Base-by-base conservation (phyloP, 768 basidiomycete species). In the Agaricus blazei region DNA sequence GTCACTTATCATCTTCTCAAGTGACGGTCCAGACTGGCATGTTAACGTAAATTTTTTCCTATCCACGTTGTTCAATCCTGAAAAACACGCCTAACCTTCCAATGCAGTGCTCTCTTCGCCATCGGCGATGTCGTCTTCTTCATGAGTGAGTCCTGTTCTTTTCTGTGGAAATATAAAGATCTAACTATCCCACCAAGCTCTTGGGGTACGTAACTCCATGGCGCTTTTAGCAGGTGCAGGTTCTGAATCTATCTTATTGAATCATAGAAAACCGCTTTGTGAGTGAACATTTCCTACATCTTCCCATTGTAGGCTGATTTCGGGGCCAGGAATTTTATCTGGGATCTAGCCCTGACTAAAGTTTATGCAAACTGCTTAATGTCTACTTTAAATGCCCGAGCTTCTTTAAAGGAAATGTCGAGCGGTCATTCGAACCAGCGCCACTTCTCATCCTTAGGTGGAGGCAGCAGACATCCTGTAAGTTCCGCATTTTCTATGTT, bases 361-460 rank as follows among this genome's bases (percentile, higher is more conserved):
- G 67, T 80, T 7, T 80, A 80, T 60, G 54, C 75, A 19, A 80
- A 79, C 52, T 77, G 76, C 51, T 65, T 79, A 4, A 61, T 80
- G 37, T 79, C 77, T 4, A 76, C 78, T 3, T 68, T 80, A 26
- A 79, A 80, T 49, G 74, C 78, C 27, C 72, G 78, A 7, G 65
- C 70, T 8, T 42, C 64, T 4, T 48, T 75, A 15, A 71, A 72
- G 34, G 40, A 48, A 56, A 31, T 57, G 57, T 57, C 61, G 36
- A 54, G 64, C 59, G 37, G 56, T 61, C 42, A 58, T 36, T 52
- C 52, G 11, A 36, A 45, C 19, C 48, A 50, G 19, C 48, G 54
- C 15, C 54, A 56, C 8, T 8, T 56, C 15, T 56, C 54, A 38
- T 44, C 41, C 2, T n/a, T 34, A 9, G 34, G 41, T 44, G 41